Evolutionary conservation across 2,329 filamentous ascomycete species (phyloP).

Genomic region (Penicillium sp.): DNA sequence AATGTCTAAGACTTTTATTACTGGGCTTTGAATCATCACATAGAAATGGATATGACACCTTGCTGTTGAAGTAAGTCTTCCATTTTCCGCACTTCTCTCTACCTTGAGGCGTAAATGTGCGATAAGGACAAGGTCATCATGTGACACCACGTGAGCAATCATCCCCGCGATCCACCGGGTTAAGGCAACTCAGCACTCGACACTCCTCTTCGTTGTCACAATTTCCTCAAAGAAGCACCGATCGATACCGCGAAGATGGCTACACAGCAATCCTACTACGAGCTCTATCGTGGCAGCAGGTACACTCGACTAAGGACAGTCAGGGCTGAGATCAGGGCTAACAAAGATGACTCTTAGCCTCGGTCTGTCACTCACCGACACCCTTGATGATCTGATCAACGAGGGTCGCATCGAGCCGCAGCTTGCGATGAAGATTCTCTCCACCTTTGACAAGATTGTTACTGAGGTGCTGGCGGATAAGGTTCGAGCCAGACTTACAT

Average conservation of each 20-base stretch:
- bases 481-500: conserved; percentile 85
- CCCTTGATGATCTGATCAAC: conserved; percentile 93
- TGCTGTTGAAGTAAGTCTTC: neutral
- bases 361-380: conserved; percentile 89
- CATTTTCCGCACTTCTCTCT: neutral
- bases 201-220: conserved; percentile 5
- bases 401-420: conserved; percentile 95
- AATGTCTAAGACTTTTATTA: conserved; percentile 50
- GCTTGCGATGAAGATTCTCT: conserved; percentile 96
- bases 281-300: conserved; percentile 98
- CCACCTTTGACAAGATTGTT: conserved; percentile 91
- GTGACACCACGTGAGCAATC: conserved; percentile 11
- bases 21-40: conserved; percentile 2
- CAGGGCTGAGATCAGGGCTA: conserved; percentile 5
- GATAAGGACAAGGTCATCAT: conserved; percentile 10
- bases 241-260: conserved; percentile 42
- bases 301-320: conserved; percentile 47
- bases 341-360: conserved; percentile 60
- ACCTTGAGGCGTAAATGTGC: conserved; percentile 9
- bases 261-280: conserved; percentile 67
- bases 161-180: conserved; percentile 14
- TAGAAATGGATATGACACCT: conserved; percentile 18
- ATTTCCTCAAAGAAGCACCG: conserved; percentile 1
- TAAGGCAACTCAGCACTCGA: conserved; percentile 16
- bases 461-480: conserved; percentile 88